Evolutionary conservation across 345 rosid species (phyloP), one percentile per base, ranked within the genome.

Genomic region (Eucalyptus cloeziana): DNA sequence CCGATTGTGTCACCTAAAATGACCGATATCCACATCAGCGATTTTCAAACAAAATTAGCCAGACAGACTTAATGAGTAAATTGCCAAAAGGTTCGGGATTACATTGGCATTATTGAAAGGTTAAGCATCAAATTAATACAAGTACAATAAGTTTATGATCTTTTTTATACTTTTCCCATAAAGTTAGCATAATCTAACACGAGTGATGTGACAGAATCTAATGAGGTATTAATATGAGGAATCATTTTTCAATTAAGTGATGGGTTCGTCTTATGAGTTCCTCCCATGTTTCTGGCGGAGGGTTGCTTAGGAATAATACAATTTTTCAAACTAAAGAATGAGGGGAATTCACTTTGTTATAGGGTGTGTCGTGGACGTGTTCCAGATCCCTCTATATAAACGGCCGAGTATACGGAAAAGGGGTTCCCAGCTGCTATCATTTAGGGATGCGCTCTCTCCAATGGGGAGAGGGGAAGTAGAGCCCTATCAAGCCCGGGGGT

Each of bases 21-120:
- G 1, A 13, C 15, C 1, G 5, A 5, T 49, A 49, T 13, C 14
- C 15, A 49, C 13, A 13, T 49, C 1, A 13, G 50, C 2, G 1
- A 49, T 49, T 49, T 49, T 1, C 13, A 1, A 15, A 13, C 2
- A 13, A 49, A 49, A 49, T 49, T 49, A 49, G 15, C 15, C 4
- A 49, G 2, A 49, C 15, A 1, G 13, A 49, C 50, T 49, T 49
- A 49, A 49, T 13, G 50, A 44, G 5, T 13, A 49, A 49, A 13
- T 49, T 13, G 51, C 22, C 56, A 51, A 51, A 51, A 51, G 1
- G 0, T 51, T 51, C 17, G 8, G 4, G 22, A 51, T 19, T 51
- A 51, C 7, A 51, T 49, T 2, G 4, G 4, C 50, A 49, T 13
- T 10, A 11, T 10, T 49, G 13, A 49, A 49, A 12, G 14, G 50